Evolutionary conservation across 257 asterid species (phyloP).

Genomic region (Buddleja alternifolia): DNA sequence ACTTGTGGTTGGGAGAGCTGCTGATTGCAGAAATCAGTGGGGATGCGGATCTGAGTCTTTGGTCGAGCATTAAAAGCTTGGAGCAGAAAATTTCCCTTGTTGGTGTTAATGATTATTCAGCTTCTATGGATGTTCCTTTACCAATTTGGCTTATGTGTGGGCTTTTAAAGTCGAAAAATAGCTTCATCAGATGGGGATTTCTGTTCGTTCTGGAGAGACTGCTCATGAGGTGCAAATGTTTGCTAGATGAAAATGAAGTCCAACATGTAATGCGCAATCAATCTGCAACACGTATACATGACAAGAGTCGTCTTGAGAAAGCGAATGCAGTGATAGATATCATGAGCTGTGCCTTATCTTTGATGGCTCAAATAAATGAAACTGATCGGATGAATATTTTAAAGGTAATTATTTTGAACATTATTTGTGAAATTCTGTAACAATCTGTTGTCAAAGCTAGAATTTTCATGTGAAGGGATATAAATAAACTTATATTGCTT

Average conservation of each 20-base stretch:
- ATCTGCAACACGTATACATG: slow-evolving; percentile 48
- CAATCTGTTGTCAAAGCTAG: slow-evolving; percentile 11
- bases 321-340: slow-evolving; percentile 92
- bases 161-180: slow-evolving; percentile 82
- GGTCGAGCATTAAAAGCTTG: slow-evolving; percentile 74
- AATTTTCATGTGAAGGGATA: slow-evolving; percentile 13
- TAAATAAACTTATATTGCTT: slow-evolving; percentile 14
- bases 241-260: slow-evolving; percentile 95
- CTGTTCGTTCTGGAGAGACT: slow-evolving; percentile 92
- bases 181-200: slow-evolving; percentile 82
- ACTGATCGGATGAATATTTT: slow-evolving; percentile 93
- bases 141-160: slow-evolving; percentile 98
- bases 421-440: slow-evolving; percentile 15
- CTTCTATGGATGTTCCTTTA: slow-evolving; percentile 72
- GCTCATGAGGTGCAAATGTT: slow-evolving; percentile 90
- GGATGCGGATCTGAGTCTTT: slow-evolving; percentile 66
- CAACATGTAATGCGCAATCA: slow-evolving; percentile 63
- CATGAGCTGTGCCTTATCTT: slow-evolving; percentile 91
- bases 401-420: slow-evolving; percentile 55
- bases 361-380: slow-evolving; percentile 94
- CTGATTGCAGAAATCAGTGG: slow-evolving; percentile 83
- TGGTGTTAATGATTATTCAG: slow-evolving; percentile 82
- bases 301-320: slow-evolving; percentile 80
- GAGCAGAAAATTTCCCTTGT: slow-evolving; percentile 75
- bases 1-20: slow-evolving; percentile 96